Evolutionary conservation across 768 basidiomycete genomes (phyloP).

Genomic region (Kwoniella newhampshirensis): DNA sequence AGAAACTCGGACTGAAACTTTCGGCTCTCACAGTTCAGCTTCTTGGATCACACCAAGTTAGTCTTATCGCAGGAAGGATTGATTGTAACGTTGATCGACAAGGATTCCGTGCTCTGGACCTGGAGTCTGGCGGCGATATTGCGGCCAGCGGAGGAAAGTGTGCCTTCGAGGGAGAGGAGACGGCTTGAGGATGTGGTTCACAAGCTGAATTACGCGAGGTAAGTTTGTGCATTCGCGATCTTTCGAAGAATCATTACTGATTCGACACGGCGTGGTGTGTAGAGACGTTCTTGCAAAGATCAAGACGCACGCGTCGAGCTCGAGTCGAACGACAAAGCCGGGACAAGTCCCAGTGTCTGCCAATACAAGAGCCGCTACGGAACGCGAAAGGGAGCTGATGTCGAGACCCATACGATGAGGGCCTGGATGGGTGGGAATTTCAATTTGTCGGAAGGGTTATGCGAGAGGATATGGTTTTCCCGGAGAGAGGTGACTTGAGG

Average conservation of each 20-base stretch:
- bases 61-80: conserved; percentile 79
- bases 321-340: conserved; percentile 1
- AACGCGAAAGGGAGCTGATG: conserved; percentile 20
- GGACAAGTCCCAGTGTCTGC: conserved; percentile 13
- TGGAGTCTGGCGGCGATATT: conserved; percentile 73
- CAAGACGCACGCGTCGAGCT: conserved; percentile 11
- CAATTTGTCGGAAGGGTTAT: too few relatives aligned
- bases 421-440: too few relatives aligned
- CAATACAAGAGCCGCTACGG: conserved; percentile 1
- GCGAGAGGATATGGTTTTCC: neutral
- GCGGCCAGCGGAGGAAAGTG: conserved; percentile 36
- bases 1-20: conserved; percentile 4
- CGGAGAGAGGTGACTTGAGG: too few relatives aligned
- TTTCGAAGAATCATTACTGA: neutral
- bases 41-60: conserved; percentile 94
- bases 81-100: conserved; percentile 85
- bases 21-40: conserved; percentile 75
- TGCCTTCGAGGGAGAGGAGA: conserved; percentile 29
- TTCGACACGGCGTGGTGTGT: neutral
- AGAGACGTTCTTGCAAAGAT: conserved; percentile 33
- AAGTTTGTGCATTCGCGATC: conserved; percentile 9
- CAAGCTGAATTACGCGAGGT: conserved; percentile 43
- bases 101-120: conserved; percentile 73
- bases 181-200: conserved; percentile 40
- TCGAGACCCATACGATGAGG: conserved; percentile 18